Evolutionary conservation across 805 yeast species (phyloP), one percentile per base, ranked within the genome.

Genomic region (Ogataea pini): DNA sequence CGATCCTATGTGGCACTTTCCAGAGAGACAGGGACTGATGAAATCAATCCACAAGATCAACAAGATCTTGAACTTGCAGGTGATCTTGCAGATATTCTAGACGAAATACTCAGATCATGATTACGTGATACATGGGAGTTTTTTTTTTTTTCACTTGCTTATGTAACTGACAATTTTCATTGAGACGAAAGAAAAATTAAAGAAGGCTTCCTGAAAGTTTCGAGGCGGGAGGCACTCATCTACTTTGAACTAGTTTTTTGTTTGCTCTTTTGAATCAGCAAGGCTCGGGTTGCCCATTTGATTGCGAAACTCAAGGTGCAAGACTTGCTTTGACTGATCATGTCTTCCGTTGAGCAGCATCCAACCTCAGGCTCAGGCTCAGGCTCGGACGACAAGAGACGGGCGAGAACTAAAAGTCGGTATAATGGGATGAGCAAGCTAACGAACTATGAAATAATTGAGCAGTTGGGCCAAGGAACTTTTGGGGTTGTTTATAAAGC

Each of bases 401-500:
- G 49, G 37, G 7, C 14, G 31, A 29, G 41, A 36, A 7, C 46
- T 34, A 29, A 36, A 20, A 32, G 37, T 24, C 42, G 62, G 42
- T 59, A 52, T 33, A 51, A 51, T 36, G 66, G 68, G 7, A 68
- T 67, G 71, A 56, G 61, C 16, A 54, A 54, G 17, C 44, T 74
- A 39, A 48, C 56, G 1, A 63, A 66, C 34, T 75, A 72, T 45
- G 50, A 52, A 4, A 57, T 67, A 4, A 36, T 66, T 3, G 67
- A 72, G 44, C 76, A 79, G 60, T 72, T 87, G 12, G 95, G 95
- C 0, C 86, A 86, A 58, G 95, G 95, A n/a, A 85, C 95, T 0
- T 87, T 87, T 67, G 95, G 95, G 22, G 89, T 89, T 44, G 99
- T 92, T 3, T 84, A 84, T 59, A 87, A 86, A 60, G 98, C 96